Conservation (phyloP, 768 basidiomycete genomes). For the Boletus huronensis region DNA sequence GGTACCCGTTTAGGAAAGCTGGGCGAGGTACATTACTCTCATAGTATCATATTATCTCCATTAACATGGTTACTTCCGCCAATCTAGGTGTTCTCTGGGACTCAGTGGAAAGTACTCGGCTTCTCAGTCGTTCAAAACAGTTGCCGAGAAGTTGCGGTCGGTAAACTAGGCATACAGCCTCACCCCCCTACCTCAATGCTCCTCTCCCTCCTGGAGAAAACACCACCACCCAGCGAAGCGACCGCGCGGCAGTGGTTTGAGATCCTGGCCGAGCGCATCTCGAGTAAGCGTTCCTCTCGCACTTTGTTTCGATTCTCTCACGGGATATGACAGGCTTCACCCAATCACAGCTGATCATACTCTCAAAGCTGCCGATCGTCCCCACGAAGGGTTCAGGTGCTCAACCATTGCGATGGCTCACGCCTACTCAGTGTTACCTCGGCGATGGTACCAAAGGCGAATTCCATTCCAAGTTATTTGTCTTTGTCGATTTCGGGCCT, state of each 20-base stretch:
- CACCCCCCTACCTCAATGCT: constrained; percentile 66
- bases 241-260: constrained; percentile 67
- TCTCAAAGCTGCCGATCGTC: constrained; percentile 64
- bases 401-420: constrained; percentile 42
- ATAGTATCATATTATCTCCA: background rate
- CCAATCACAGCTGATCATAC: constrained; percentile 46
- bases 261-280: constrained; percentile 58
- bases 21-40: constrained; percentile 46
- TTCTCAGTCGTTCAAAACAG: constrained; percentile 63
- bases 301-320: constrained; percentile 3
- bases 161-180: constrained; percentile 64
- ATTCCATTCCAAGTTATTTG: constrained; percentile 79
- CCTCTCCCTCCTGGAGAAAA: constrained; percentile 53
- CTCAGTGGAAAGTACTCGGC: constrained; percentile 70
- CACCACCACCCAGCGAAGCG: constrained; percentile 51
- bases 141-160: constrained; percentile 47
- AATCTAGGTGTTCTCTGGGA: constrained; percentile 63
- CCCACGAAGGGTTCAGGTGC: constrained; percentile 45
- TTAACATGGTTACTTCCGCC: background rate
- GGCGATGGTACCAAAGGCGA: constrained; percentile 47
- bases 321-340: constrained; percentile 49
- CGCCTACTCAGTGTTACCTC: constrained; percentile 70
- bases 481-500: constrained; percentile 84
- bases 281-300: constrained; percentile 40
- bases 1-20: constrained; percentile 57